A percentile compares a stretch with the other conserved stretches of the same genome.
Conservation (phyloP, 768 basidiomycete genomes). For the Kwoniella europaea region DNA sequence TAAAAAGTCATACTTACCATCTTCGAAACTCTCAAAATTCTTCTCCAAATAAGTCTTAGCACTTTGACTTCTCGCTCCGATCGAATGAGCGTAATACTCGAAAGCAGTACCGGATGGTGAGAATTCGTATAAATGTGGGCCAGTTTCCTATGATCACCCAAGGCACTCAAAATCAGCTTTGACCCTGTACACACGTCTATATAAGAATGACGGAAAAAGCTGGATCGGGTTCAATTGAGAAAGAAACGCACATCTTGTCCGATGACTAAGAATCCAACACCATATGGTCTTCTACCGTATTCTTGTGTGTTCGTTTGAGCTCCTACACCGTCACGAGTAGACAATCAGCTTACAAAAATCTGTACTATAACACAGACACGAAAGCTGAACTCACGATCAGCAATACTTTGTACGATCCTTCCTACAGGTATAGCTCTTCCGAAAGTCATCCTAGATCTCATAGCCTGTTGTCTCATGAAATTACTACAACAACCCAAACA, state of each 20-base stretch:
- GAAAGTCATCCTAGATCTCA: conserved; percentile 92
- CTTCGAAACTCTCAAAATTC: conserved; percentile 82
- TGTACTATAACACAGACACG: no score
- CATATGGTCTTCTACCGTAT: conserved; percentile 95
- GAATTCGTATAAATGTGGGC: conserved; percentile 97
- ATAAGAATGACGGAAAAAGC: no score
- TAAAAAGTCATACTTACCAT: conserved; percentile 67
- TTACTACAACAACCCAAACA: conserved; percentile 67
- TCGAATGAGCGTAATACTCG: conserved; percentile 98
- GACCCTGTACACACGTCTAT: no score
- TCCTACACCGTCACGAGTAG: conserved; percentile 64
- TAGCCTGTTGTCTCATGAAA: conserved; percentile 99
- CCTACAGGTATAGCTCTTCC: conserved; percentile 93
- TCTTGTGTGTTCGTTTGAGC: conserved; percentile 99
- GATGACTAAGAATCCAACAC: conserved; percentile 97
- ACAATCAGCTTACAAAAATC: background rate
- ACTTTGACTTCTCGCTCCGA: conserved; percentile 95
- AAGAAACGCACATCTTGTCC: conserved; percentile 71
- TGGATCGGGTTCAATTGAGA: background rate
- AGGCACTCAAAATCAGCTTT: no score
- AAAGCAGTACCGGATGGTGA: conserved; percentile 96
- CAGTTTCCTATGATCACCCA: no score
- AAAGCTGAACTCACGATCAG: conserved; percentile 75
- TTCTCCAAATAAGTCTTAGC: conserved; percentile 98
- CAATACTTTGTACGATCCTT: conserved; percentile 87